A percentile compares a stretch with the other conserved stretches of the same genome.
These are phyloP conservation scores for Diaporthe sp. DNA, from an alignment of 2,329 filamentous ascomycete genomes.

Conservation along the genomic window DNA sequence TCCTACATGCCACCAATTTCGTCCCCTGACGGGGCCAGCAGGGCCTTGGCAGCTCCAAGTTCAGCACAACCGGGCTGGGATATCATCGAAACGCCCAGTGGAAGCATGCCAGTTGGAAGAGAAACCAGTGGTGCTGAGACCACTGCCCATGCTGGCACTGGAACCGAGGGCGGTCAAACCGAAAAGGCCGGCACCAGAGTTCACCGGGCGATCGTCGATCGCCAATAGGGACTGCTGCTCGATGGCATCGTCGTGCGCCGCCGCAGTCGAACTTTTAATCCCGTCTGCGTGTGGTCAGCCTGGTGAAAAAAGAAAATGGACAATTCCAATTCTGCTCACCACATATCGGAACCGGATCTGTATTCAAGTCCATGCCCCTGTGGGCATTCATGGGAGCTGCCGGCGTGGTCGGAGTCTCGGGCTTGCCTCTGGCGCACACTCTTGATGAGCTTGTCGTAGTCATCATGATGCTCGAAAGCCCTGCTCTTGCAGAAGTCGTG, in stretches of 20 bases:
- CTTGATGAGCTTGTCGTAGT: too few relatives aligned
- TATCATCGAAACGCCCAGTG: background rate
- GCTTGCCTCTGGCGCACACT: too few relatives aligned
- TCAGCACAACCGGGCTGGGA: background rate
- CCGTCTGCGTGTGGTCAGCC: too few relatives aligned
- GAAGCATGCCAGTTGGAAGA: constrained; percentile 13
- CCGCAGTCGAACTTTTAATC: too few relatives aligned
- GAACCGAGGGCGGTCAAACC: background rate
- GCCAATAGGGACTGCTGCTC: constrained; percentile 51
- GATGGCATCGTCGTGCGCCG: constrained; percentile 50
- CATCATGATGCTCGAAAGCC: too few relatives aligned
- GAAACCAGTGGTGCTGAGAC: background rate
- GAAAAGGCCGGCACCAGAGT: background rate
- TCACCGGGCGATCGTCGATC: constrained; percentile 27
- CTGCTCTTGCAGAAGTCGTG: too few relatives aligned
- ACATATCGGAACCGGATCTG: too few relatives aligned
- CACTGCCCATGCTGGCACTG: background rate
- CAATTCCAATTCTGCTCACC: too few relatives aligned
- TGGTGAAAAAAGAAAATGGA: too few relatives aligned
- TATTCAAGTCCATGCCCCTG: background rate
- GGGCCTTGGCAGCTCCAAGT: background rate
- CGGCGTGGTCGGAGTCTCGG: too few relatives aligned
- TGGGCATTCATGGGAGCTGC: background rate
- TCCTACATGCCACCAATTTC: constrained; percentile 29
- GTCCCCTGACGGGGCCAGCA: background rate